Conservation (phyloP, 2,329 filamentous ascomycete species). For the Mollisiaceae sp. region DNA sequence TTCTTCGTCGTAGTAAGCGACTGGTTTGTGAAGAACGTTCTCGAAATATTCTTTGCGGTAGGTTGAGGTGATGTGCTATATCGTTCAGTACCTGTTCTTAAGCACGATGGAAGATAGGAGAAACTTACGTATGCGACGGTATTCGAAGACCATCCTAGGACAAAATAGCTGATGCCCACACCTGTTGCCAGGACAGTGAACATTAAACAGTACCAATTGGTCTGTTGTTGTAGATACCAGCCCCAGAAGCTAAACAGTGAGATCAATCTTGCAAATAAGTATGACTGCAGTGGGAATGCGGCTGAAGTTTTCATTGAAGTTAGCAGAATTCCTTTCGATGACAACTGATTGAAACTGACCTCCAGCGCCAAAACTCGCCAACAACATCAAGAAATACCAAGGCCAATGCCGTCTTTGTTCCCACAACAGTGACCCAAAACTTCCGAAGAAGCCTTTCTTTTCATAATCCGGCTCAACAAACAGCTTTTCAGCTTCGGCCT, state of each 20-base stretch:
- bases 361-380: slow-evolving; percentile 46
- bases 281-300: slow-evolving; percentile 36
- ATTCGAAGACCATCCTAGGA: slow-evolving; percentile 47
- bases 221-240: slow-evolving; percentile 36
- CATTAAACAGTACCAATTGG: slow-evolving; percentile 55
- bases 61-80: slow-evolving; percentile 41
- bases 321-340: neutral
- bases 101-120: neutral
- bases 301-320: slow-evolving; percentile 4
- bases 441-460: slow-evolving; percentile 47
- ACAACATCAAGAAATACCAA: slow-evolving; percentile 56
- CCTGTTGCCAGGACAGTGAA: slow-evolving; percentile 52
- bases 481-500: slow-evolving; percentile 20
- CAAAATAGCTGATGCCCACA: slow-evolving; percentile 44
- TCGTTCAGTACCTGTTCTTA: neutral
- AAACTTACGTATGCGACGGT: slow-evolving; percentile 43
- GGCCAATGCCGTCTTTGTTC: slow-evolving; percentile 60
- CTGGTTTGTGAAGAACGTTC: slow-evolving; percentile 49
- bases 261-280: slow-evolving; percentile 46
- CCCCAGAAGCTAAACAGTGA: slow-evolving; percentile 41
- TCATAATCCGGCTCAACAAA: slow-evolving; percentile 41
- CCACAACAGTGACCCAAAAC: slow-evolving; percentile 61
- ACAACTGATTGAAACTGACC: slow-evolving; percentile 35
- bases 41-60: slow-evolving; percentile 53
- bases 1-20: slow-evolving; percentile 50